These are phyloP conservation scores for Psilocybe tampanensis DNA, from an alignment of 768 basidiomycete species.

Conservation along the genomic window DNA sequence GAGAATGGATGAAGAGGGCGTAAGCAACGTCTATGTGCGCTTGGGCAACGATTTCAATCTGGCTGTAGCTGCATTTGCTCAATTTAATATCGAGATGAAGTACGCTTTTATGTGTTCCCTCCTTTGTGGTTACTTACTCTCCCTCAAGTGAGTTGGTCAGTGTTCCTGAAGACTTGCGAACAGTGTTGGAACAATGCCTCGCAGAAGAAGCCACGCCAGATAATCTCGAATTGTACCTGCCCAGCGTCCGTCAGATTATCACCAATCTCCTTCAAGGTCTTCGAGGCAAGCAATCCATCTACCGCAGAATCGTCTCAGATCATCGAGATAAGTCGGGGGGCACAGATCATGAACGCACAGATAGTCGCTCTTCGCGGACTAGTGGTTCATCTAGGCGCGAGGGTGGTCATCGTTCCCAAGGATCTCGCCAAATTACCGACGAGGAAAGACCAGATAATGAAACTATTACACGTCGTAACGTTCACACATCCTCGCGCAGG, in stretches of 20 bases:
- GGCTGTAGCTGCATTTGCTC: slow-evolving; percentile 85
- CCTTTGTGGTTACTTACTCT: slow-evolving; percentile 5
- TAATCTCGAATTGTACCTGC: slow-evolving; percentile 88
- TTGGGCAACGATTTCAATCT: slow-evolving; percentile 97
- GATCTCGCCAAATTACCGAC: slow-evolving; percentile 43
- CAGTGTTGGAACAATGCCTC: slow-evolving; percentile 87
- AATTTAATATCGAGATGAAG: slow-evolving; percentile 90
- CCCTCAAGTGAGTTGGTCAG: slow-evolving; percentile 74
- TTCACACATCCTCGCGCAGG: slow-evolving; percentile 41
- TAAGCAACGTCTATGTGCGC: slow-evolving; percentile 96
- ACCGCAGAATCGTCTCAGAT: slow-evolving; percentile 75
- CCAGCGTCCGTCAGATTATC: slow-evolving; percentile 89
- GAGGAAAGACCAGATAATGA: slow-evolving; percentile 43
- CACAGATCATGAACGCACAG: slow-evolving; percentile 50
- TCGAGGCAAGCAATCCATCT: slow-evolving; percentile 88
- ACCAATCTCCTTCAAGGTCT: slow-evolving; percentile 91
- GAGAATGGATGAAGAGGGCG: slow-evolving; percentile 72
- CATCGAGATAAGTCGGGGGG: slow-evolving; percentile 54
- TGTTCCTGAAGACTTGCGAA: slow-evolving; percentile 88
- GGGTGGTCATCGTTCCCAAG: slow-evolving; percentile 48
- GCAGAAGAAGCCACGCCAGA: slow-evolving; percentile 87
- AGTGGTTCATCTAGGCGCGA: slow-evolving; percentile 48
- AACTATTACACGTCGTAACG: slow-evolving; percentile 36
- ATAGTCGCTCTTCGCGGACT: slow-evolving; percentile 59
- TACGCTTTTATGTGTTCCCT: slow-evolving; percentile 43